A percentile compares a stretch with the other conserved stretches of the same genome.
These are phyloP conservation scores for Microcyclospora pomicola DNA, from an alignment of 2,329 filamentous ascomycete species.

Conservation along the genomic window DNA sequence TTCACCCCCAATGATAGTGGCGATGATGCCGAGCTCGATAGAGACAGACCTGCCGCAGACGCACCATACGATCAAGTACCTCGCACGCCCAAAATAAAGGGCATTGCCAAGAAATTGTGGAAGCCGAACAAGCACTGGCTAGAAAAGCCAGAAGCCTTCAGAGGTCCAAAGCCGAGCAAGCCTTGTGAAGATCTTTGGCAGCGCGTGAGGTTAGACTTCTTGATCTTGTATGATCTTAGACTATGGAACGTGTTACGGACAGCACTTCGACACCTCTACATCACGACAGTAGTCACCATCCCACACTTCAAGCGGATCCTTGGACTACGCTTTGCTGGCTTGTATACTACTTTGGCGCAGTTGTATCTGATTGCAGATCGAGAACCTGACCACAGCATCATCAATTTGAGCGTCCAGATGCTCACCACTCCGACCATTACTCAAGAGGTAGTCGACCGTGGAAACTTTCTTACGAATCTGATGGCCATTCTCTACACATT, in stretches of 20 bases:
- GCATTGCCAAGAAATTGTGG: conserved; percentile 34
- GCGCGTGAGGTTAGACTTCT: conserved; percentile 79
- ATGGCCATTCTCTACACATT: conserved; percentile 97
- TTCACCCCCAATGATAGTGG: conserved; percentile 18
- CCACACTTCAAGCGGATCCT: conserved; percentile 92
- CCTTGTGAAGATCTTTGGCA: conserved; percentile 73
- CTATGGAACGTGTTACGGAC: conserved; percentile 95
- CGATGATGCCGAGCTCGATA: conserved; percentile 35
- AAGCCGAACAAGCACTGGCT: conserved; percentile 73
- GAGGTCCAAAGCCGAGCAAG: conserved; percentile 37
- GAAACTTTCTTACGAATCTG: conserved; percentile 89
- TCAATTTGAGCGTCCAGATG: conserved; percentile 94
- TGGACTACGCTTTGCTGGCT: conserved; percentile 79
- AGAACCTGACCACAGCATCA: conserved; percentile 95
- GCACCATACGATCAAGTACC: conserved; percentile 49
- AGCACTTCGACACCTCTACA: conserved; percentile 82
- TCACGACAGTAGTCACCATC: conserved; percentile 88
- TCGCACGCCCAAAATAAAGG: conserved; percentile 52
- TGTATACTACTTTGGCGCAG: conserved; percentile 88
- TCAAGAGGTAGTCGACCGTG: conserved; percentile 82
- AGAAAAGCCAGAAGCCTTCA: conserved; percentile 58
- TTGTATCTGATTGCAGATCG: conserved; percentile 90
- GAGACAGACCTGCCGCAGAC: conserved; percentile 27
- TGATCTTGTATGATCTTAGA: conserved; percentile 84
- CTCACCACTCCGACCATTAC: conserved; percentile 94